Percentiles rank a stretch among this genome's conserved stretches.
Conservation (phyloP, 2,329 filamentous ascomycete species). For the Sphaerulina musiva region DNA sequence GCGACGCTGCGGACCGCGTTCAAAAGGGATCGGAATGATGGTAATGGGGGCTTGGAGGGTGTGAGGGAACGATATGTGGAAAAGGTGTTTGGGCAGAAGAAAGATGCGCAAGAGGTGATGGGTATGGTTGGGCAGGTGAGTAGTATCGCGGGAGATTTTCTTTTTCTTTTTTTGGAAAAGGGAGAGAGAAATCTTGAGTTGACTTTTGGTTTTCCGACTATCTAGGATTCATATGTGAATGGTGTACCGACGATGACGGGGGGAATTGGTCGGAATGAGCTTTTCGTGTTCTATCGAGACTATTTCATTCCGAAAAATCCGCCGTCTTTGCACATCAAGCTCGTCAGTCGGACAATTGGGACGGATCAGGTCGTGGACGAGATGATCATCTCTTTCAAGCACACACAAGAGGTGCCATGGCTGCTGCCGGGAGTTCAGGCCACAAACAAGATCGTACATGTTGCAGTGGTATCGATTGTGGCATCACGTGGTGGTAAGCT, state of each 20-base stretch:
- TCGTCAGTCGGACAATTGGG: constrained; percentile 52
- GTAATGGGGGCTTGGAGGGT: constrained; percentile 29
- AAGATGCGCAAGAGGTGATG: constrained; percentile 29
- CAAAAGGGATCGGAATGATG: constrained; percentile 17
- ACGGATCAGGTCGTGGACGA: constrained; percentile 55
- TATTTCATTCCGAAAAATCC: constrained; percentile 51
- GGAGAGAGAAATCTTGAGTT: background rate
- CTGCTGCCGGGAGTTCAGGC: constrained; percentile 52
- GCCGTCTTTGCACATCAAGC: constrained; percentile 47
- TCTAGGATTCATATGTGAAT: constrained; percentile 27
- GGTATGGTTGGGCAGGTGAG: constrained; percentile 9
- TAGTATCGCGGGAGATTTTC: too few species aligned
- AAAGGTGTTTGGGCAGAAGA: constrained; percentile 18
- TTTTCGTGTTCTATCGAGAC: constrained; percentile 50
- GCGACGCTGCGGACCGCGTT: constrained; percentile 31
- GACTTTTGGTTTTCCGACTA: background rate
- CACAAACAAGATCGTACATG: constrained; percentile 50
- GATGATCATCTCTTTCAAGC: constrained; percentile 50
- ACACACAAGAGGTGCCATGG: constrained; percentile 53
- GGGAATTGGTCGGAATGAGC: constrained; percentile 38
- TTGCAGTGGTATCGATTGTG: constrained; percentile 52
- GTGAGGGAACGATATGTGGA: constrained; percentile 34
- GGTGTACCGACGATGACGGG: constrained; percentile 41
- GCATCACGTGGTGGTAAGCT: constrained; percentile 48
- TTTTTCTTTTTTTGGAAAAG: background rate